Evolutionary conservation across 2,329 filamentous ascomycete genomes (phyloP), one percentile per base, ranked within the genome.

Genomic region (Pseudogymnoascus sp.): DNA sequence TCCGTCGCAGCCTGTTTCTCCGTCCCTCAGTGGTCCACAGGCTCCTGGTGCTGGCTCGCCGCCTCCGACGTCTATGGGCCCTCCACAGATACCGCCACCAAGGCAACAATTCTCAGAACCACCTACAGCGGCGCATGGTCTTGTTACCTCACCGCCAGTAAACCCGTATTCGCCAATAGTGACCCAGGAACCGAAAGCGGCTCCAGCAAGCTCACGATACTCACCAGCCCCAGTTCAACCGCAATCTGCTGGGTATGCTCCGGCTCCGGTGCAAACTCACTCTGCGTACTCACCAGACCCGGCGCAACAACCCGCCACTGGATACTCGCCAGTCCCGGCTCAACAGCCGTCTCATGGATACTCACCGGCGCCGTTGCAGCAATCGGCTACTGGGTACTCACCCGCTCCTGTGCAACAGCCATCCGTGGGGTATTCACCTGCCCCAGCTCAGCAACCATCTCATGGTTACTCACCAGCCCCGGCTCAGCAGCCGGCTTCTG

Each of bases 211-310:
- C n/a, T 54, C 47, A 9, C 47, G 47, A 21, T 54, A 54, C 29
- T 54, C 47, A n/a, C 47, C 47, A 7, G 47, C 47, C 10, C 47
- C 29, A 33, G 47, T 54, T 54, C 47, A 54, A 10, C 29, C 33
- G 13, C 67, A 67, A 44, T 63, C 67, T 17, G 41, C 37, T 21
- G 36, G 59, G n/a, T 62, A 60, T 59, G 40, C 63, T 9, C 61
- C 61, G 39, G 63, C 66, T 10, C 69, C 68, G 60, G 26, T 29
- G 13, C 70, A 77, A 7, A 66, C 74, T 1, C 80, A 71, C 64
- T 75, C 68, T 13, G 77, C 83, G 60, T 90, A 90, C 71, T 90
- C 88, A 4, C 87, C 79, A 24, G 77, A 76, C 24, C 76, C 78
- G 8, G 73, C 76, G 17, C 78, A 75, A 21, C 67, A 67, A 5